Evolutionary conservation across 1,284 basidiomycete species (phyloP).

Genomic region (Trametes polyzona): DNA sequence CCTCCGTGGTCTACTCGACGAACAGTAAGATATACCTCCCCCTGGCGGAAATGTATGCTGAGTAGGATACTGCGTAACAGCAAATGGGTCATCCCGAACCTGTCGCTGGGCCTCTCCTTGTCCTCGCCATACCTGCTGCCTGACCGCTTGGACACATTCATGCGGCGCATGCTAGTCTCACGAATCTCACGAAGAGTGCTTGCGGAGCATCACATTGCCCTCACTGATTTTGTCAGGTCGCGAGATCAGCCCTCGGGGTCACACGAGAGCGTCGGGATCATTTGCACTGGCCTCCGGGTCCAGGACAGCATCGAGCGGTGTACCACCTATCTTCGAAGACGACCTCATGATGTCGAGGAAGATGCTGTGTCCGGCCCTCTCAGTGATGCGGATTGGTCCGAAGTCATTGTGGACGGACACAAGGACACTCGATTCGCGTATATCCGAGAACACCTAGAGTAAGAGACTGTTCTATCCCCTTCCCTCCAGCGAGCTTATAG

Average conservation of each 20-base stretch:
- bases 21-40: constrained; percentile 60
- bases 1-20: constrained; percentile 65
- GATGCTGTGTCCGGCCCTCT: constrained; percentile 36
- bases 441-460: constrained; percentile 89
- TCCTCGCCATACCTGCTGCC: constrained; percentile 79
- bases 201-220: constrained; percentile 87
- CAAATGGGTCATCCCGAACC: constrained; percentile 75
- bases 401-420: constrained; percentile 78
- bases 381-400: constrained; percentile 52
- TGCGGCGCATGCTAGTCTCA: constrained; percentile 90
- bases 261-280: constrained; percentile 80
- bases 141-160: constrained; percentile 84
- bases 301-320: constrained; percentile 75
- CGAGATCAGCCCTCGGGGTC: constrained; percentile 42
- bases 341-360: constrained; percentile 50
- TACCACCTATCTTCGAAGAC: constrained; percentile 57
- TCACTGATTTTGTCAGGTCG: constrained; percentile 62
- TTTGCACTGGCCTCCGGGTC: constrained; percentile 78
- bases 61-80: constrained; percentile 40
- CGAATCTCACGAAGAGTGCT: constrained; percentile 89
- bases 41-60: not conserved
- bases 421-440: constrained; percentile 79
- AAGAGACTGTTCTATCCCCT: constrained; percentile 30
- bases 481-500: not conserved
- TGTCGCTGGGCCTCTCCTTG: constrained; percentile 77